Evolutionary conservation across 73 alveolate genomes (phyloP), one percentile per base, ranked within the genome.

Genomic region (Paraurostyla sp.): DNA sequence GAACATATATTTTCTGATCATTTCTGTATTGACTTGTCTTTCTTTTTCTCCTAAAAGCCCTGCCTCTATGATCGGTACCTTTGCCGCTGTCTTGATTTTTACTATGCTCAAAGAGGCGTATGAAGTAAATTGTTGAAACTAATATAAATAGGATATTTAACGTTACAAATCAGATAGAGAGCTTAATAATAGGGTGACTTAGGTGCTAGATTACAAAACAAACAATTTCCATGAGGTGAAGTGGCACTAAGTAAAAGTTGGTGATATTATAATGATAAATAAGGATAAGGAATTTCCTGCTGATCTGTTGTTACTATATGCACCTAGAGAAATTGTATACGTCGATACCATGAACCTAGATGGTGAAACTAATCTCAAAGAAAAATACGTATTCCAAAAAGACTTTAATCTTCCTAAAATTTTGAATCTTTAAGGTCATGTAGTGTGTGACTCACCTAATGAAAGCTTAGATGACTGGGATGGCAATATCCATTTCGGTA

Each of bases 1-100:
- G 0, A 97, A 97, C 69, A 96, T 95, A 29, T 97, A 97, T 90
- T 97, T 97, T 88, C 89, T 97, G 75, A 80, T 97, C 50, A 95
- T 96, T 33, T 96, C 99, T 9, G 84, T 97, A 32, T 81, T 97
- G 68, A 94, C 98, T 0, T 96, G 85, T 76, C 51, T 93, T 88
- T 89, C 94, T 80, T 91, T 91, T 65, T 85, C 93, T 13, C 96
- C 96, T 0, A 91, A 91, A 57, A 32, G 59, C 29, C 91, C 93
- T 0, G 82, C 88, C 1, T 85, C 93, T 18, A 91, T 91, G 96
- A 85, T 91, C n/a, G 96, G 93, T 23, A 91, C 96, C 0, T 91
- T 91, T 51, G 82, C 90, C 22, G 43, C 58, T 43, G 96, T 91
- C 0, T 65, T 94, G 78, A 62, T 88, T 29, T 91, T 94, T 52